These are phyloP conservation scores for Colletotrichum sp. DNA, from an alignment of 2,329 filamentous ascomycete species.

Conservation along the genomic window DNA sequence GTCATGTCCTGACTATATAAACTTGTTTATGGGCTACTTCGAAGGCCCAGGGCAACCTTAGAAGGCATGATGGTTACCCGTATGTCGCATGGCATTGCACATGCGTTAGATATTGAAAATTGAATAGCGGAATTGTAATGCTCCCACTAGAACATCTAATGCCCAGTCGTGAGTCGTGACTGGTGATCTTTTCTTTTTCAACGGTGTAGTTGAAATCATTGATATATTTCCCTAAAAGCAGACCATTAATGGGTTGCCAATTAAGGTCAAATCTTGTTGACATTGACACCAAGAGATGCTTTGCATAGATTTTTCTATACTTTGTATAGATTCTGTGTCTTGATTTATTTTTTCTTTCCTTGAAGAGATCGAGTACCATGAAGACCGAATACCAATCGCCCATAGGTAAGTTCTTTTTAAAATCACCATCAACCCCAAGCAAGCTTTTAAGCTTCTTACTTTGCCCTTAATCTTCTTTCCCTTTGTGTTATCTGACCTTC, in stretches of 20 bases:
- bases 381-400: background rate
- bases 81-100: background rate
- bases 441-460: background rate
- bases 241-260: accelerated
- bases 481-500: background rate
- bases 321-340: background rate
- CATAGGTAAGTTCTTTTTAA: background rate
- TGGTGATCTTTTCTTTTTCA: background rate
- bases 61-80: background rate
- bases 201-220: background rate
- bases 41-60: background rate
- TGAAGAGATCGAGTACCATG: background rate
- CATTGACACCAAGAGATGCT: background rate
- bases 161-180: background rate
- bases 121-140: background rate
- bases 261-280: background rate
- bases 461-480: background rate
- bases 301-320: background rate
- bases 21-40: background rate
- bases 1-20: background rate
- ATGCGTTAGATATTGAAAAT: background rate
- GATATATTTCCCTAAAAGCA: background rate
- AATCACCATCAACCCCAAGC: background rate
- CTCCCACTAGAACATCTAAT: background rate
- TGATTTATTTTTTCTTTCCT: accelerated